phyloP scores from a whole-genome alignment of 306 rosid species.

The Abrus pulchellus region DNA sequence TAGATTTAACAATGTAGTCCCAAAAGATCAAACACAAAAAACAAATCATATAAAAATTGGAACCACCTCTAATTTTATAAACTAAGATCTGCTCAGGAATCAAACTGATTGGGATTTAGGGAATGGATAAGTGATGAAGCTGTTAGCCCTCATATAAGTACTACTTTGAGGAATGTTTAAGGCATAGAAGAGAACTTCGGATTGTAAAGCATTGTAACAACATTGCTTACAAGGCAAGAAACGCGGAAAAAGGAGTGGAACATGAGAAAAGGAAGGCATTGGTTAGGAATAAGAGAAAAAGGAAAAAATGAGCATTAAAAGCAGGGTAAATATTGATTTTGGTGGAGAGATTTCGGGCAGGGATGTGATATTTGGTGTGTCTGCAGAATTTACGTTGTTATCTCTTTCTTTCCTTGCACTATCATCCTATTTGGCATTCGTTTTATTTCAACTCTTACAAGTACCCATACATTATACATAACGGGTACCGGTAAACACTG shows the following conservation, averaged over 20 bases:
- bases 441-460: too few species aligned
- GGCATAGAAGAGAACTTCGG: background rate
- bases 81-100: background rate
- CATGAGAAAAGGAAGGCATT: background rate
- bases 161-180: background rate
- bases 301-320: background rate
- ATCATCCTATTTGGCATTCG: too few species aligned
- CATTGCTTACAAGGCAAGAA: background rate
- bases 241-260: background rate
- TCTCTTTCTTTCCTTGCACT: background rate
- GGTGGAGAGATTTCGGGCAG: background rate
- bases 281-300: background rate
- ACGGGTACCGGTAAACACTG: too few species aligned
- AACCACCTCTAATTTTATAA: background rate
- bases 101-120: background rate
- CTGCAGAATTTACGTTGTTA: background rate
- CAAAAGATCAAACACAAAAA: background rate
- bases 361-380: background rate
- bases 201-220: background rate
- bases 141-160: background rate
- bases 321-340: background rate
- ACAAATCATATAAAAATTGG: background rate
- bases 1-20: background rate
- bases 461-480: too few species aligned
- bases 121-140: background rate